Evolutionary conservation across 1,139 yeast species (phyloP).

Genomic region (Blastobotrys persicus): DNA sequence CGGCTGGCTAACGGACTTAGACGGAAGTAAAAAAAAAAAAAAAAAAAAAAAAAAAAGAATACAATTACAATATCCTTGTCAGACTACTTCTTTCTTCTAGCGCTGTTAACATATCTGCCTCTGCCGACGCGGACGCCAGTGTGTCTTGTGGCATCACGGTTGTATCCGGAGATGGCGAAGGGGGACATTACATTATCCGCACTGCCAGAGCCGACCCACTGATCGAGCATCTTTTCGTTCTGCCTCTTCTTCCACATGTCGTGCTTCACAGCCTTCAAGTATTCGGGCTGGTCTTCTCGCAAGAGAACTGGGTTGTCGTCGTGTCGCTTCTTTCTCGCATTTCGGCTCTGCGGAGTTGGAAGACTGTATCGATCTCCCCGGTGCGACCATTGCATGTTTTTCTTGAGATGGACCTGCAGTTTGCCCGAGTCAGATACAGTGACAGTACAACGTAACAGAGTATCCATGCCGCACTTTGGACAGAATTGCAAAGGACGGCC

Average conservation of each 20-base stretch:
- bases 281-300: slow-evolving; percentile 93
- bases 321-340: slow-evolving; percentile 36
- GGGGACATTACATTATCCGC: slow-evolving; percentile 93
- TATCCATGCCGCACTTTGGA: slow-evolving; percentile 93
- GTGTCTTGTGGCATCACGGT: slow-evolving; percentile 47
- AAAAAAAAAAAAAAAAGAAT: too few relatives aligned
- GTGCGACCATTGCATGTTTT: slow-evolving; percentile 90
- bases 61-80: neutral
- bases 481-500: slow-evolving; percentile 86
- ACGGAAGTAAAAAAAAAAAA: neutral
- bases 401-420: slow-evolving; percentile 84
- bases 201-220: slow-evolving; percentile 93
- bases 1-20: neutral
- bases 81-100: slow-evolving; percentile 39
- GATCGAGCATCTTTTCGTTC: slow-evolving; percentile 78
- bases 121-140: slow-evolving; percentile 77
- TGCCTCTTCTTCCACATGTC: slow-evolving; percentile 86
- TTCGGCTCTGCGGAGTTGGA: slow-evolving; percentile 47
- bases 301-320: slow-evolving; percentile 44
- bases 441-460: slow-evolving; percentile 86
- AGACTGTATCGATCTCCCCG: slow-evolving; percentile 81
- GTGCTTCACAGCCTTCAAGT: slow-evolving; percentile 79
- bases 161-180: slow-evolving; percentile 62
- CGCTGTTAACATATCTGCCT: slow-evolving; percentile 76
- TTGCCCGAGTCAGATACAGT: slow-evolving; percentile 79